A percentile compares a stretch with the other conserved stretches of the same genome.
Conservation (phyloP, 2,329 filamentous ascomycete genomes). For the Harringtonia lauricola region DNA sequence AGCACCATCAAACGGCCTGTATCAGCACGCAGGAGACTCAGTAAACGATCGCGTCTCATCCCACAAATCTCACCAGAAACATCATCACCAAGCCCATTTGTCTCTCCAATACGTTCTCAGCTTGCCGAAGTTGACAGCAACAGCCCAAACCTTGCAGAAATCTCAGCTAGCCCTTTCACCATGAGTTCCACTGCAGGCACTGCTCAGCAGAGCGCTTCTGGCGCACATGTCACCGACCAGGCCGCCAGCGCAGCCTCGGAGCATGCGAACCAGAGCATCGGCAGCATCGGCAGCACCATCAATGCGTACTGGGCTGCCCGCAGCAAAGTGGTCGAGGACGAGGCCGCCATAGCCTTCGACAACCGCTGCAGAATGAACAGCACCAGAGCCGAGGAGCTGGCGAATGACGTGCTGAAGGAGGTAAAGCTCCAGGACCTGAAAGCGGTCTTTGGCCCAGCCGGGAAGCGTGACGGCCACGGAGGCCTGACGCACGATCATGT, state of each 20-base stretch:
- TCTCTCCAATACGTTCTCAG: too few relatives aligned
- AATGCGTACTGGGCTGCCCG: slow-evolving; percentile 21
- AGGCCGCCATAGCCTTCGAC: slow-evolving; percentile 30
- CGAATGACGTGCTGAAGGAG: slow-evolving; percentile 27
- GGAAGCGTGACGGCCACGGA: slow-evolving; percentile 22
- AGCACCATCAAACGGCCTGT: not conserved
- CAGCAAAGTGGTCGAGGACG: slow-evolving; percentile 17
- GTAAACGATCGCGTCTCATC: not conserved
- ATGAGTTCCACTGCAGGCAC: too few relatives aligned
- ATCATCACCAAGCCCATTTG: too few relatives aligned
- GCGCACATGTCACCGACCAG: too few relatives aligned
- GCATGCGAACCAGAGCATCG: too few relatives aligned
- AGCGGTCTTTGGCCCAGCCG: slow-evolving; percentile 23
- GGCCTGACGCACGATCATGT: slow-evolving; percentile 34
- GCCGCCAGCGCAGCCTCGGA: too few relatives aligned
- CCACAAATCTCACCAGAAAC: too few relatives aligned
- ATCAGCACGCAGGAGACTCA: not conserved
- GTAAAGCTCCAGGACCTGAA: slow-evolving; percentile 25
- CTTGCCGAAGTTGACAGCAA: too few relatives aligned
- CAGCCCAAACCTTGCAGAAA: too few relatives aligned
- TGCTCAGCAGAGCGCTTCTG: too few relatives aligned
- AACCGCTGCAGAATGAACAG: slow-evolving; percentile 21
- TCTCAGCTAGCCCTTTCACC: too few relatives aligned
- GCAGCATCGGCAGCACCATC: too few relatives aligned
- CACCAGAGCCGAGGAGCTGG: slow-evolving; percentile 23